Base-by-base conservation (phyloP, 1,284 basidiomycete genomes). In the Lignosus rhinocerotis region DNA sequence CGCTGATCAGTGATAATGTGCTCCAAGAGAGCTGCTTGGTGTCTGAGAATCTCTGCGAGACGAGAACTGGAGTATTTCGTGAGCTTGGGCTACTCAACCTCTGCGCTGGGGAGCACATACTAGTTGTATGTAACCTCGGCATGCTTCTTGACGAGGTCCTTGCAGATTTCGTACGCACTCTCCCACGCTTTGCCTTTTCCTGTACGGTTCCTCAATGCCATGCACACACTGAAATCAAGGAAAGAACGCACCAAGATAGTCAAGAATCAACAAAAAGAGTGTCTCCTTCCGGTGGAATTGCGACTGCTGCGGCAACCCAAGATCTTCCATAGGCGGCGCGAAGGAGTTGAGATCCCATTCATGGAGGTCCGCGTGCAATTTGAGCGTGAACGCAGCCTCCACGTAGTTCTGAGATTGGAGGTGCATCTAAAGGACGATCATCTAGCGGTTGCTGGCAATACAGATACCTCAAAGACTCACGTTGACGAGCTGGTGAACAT, bases 151-250 rank as follows among this genome's bases (percentile, higher is more conserved):
- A 88, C 88, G 11, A 97, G 77, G 66, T 96, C 95, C 74, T 93
- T 92, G 76, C 94, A 97, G 55, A 98, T 91, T 60, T 94, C 92
- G 52, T 97, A 86, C 1, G 94, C 95, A 55, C 86, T 90, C 74
- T 99, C 96, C 86, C 94, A 98, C 4, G 96, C 95, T 69, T 96
- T 94, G 2, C 96, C 96, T 74, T 94, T 93, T 53, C 92, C 93
- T 93, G 63, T 36, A 50, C 12, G 58, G 36, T 41, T 43, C 30
- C 41, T 36, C 21, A 45, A 8, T 56, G 11, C 25, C 10, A 36
- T 19, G 36, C 5, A 36, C 12, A 19, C 41, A 43, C 10, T 17
- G 10, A 17, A 31, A 8, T 25, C 32, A 17, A 12, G 39, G 41
- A 38, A 31, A 45, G 10, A 25, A 58, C 75, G 64, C 62, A 92